Percentiles rank a stretch among this genome's conserved stretches.
phyloP scores from a whole-genome alignment of 129 eudicot genomes.

The Tagetes patula region DNA sequence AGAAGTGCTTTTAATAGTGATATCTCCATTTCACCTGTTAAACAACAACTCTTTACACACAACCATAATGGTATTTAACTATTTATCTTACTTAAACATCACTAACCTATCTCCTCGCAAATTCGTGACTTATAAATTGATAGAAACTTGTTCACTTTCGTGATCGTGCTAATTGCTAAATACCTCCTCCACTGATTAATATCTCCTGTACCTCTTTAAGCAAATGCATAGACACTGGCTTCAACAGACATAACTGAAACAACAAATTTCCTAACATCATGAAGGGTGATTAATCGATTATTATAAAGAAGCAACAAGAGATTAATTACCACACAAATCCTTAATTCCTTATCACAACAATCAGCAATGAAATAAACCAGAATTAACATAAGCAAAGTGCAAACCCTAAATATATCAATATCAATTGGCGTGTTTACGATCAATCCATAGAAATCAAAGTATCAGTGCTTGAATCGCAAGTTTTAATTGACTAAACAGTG shows the following conservation, averaged over 20 bases:
- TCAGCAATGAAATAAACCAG: conserved; percentile 5
- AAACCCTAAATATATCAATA: conserved; percentile 6
- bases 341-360: neutral
- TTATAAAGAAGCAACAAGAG: no score
- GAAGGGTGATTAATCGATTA: no score
- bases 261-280: neutral
- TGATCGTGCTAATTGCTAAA: conserved; percentile 3
- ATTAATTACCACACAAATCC: no score
- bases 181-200: neutral
- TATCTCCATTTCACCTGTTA: conserved; percentile 80
- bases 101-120: conserved; percentile 30
- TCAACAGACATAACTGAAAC: neutral
- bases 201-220: neutral
- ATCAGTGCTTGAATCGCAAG: conserved; percentile 17
- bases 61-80: neutral
- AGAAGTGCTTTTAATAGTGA: conserved; percentile 61
- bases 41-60: neutral
- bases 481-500: conserved; percentile 11
- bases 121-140: conserved; percentile 20
- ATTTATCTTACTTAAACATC: conserved; percentile 1
- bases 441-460: neutral
- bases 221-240: conserved; percentile 7
- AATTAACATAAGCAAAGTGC: neutral
- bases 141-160: conserved; percentile 17
- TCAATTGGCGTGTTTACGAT: neutral